phyloP scores from a whole-genome alignment of 768 basidiomycete species.

The Piloderma croceum region DNA sequence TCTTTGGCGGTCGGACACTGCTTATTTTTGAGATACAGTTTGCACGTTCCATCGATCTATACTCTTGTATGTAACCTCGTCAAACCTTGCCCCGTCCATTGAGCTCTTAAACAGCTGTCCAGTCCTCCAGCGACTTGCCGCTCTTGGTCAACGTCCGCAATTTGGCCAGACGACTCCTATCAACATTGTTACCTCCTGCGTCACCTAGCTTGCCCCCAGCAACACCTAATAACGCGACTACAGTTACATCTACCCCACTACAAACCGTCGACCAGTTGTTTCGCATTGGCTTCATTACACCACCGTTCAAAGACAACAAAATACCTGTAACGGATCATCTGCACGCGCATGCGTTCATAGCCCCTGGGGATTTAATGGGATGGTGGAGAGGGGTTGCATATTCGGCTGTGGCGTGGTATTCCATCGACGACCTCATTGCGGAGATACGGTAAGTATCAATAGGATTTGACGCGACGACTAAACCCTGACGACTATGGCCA shows the following conservation, averaged over 20 bases:
- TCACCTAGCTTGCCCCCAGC: slow-evolving; percentile 12
- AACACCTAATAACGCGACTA: slow-evolving; percentile 8
- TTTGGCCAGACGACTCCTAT: slow-evolving; percentile 51
- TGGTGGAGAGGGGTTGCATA: slow-evolving; percentile 72
- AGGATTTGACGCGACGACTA: too few relatives aligned
- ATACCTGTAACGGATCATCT: slow-evolving; percentile 78
- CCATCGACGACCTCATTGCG: slow-evolving; percentile 72
- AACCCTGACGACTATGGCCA: slow-evolving; percentile 2
- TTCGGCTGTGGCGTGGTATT: slow-evolving; percentile 67
- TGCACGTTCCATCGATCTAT: slow-evolving; percentile 77
- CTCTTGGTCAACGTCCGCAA: slow-evolving; percentile 60
- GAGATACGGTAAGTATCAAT: slow-evolving; percentile 60
- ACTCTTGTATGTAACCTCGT: slow-evolving; percentile 50
- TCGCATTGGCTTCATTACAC: slow-evolving; percentile 73
- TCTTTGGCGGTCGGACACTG: slow-evolving; percentile 4
- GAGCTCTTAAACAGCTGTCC: slow-evolving; percentile 9
- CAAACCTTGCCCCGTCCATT: too few relatives aligned
- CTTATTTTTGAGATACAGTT: slow-evolving; percentile 33
- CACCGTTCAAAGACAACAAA: slow-evolving; percentile 71
- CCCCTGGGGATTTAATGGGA: slow-evolving; percentile 57
- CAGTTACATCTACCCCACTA: slow-evolving; percentile 24
- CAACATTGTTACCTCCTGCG: slow-evolving; percentile 32
- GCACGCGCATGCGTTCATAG: slow-evolving; percentile 70
- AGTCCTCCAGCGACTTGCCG: slow-evolving; percentile 74
- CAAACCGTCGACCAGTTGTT: slow-evolving; percentile 35